Percentiles rank a stretch among this genome's conserved stretches.
These are phyloP conservation scores for Podila epicladia DNA, from an alignment of 192 early-diverging fungal species.

Conservation along the genomic window DNA sequence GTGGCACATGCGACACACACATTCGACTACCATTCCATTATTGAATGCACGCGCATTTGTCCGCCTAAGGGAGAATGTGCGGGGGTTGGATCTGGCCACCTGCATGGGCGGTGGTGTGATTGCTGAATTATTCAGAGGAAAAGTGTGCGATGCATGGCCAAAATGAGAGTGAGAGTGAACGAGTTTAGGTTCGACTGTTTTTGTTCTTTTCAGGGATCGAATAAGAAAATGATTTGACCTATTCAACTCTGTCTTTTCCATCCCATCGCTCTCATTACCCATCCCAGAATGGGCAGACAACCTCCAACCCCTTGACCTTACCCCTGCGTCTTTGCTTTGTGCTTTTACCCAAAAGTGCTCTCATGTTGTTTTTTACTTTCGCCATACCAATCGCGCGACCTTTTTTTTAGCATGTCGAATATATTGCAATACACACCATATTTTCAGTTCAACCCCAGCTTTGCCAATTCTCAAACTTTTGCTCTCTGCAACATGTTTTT, in stretches of 20 bases:
- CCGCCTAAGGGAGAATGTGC: no score
- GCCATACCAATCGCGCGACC: neutral
- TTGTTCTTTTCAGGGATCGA: neutral
- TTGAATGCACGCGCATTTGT: no score
- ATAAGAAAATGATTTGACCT: no score
- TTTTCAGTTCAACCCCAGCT: conserved; percentile 1
- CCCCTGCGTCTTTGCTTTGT: neutral
- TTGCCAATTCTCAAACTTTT: neutral
- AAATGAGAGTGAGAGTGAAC: no score
- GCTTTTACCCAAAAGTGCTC: neutral
- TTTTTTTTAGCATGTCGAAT: neutral
- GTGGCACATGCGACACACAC: no score
- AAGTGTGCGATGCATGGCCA: no score
- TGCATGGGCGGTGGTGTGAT: no score
- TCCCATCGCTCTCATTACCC: neutral
- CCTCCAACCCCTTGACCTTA: neutral
- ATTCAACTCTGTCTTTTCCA: neutral
- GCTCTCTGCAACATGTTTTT: neutral
- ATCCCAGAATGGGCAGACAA: neutral
- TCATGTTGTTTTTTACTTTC: no score
- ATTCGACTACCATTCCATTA: no score
- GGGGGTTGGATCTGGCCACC: no score
- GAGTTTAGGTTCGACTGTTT: neutral
- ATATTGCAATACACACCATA: neutral
- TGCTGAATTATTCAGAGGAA: no score